Conservation (phyloP, 768 basidiomycete species). For the Rhodotorula sphaerocarpa region DNA sequence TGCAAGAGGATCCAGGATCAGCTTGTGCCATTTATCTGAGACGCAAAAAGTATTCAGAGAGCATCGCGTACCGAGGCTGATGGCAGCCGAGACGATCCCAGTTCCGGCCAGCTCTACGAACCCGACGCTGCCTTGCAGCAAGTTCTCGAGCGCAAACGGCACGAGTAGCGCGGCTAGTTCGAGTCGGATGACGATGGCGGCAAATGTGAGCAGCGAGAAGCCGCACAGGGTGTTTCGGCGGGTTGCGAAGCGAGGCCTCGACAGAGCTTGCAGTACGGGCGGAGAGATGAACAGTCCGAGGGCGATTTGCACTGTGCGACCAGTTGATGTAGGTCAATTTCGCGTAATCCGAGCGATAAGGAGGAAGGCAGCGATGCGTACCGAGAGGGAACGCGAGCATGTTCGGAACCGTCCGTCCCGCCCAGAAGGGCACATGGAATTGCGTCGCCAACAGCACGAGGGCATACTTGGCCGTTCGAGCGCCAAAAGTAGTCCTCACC, state of each 20-base stretch:
- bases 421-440: conserved; percentile 89
- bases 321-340: background rate
- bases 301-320: conserved; percentile 35
- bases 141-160: conserved; percentile 48
- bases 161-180: conserved; percentile 65
- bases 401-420: conserved; percentile 86
- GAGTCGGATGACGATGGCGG: conserved; percentile 65
- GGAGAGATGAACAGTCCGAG: conserved; percentile 19
- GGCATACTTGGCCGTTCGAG: conserved; percentile 54
- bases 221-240: conserved; percentile 45
- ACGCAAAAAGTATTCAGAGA: too few species aligned
- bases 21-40: too few species aligned
- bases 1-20: conserved; percentile 40
- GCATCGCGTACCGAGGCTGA: conserved; percentile 60
- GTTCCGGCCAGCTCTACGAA: conserved; percentile 14
- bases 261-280: conserved; percentile 44
- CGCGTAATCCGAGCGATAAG: too few species aligned
- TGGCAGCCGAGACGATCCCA: conserved; percentile 48
- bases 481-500: conserved; percentile 59
- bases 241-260: conserved; percentile 31
- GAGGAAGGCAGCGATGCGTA: conserved; percentile 41
- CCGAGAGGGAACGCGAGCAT: conserved; percentile 80
- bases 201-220: conserved; percentile 57
- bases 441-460: conserved; percentile 65
- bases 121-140: conserved; percentile 1